Percentiles rank a stretch among this genome's conserved stretches.
phyloP scores from a whole-genome alignment of 306 rosid genomes.

The Lathyrus aphaca region DNA sequence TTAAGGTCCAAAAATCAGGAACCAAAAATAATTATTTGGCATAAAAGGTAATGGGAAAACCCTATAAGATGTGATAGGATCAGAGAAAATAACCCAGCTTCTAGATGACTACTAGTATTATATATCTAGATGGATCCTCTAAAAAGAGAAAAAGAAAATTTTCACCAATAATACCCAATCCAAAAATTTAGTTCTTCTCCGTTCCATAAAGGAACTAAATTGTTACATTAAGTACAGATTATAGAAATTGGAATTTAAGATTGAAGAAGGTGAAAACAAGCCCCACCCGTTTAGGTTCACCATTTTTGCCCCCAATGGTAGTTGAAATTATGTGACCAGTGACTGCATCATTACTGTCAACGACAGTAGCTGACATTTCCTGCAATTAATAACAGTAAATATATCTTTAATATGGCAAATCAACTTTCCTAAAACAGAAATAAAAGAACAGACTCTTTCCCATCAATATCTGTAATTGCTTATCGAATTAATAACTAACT shows the following conservation, averaged over 20 bases:
- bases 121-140: conserved; percentile 3
- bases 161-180: not conserved
- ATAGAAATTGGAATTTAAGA: conserved; percentile 2
- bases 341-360: conserved; percentile 77
- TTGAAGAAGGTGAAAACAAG: conserved; percentile 28
- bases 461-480: conserved; percentile 19
- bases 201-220: conserved; percentile 18
- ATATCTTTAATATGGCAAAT: conserved; percentile 22
- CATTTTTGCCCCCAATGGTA: conserved; percentile 96
- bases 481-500: conserved; percentile 15
- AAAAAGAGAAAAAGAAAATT: not conserved
- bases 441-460: conserved; percentile 13
- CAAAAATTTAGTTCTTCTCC: conserved; percentile 5
- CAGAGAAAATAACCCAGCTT: conserved; percentile 23
- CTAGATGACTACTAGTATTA: not conserved
- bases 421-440: conserved; percentile 24
- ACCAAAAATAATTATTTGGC: not conserved
- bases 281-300: conserved; percentile 86
- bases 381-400: conserved; percentile 48
- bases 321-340: conserved; percentile 94
- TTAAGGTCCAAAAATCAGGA: not conserved
- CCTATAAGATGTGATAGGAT: conserved; percentile 1
- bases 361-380: conserved; percentile 79
- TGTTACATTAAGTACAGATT: not conserved
- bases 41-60: not conserved